phyloP scores from a whole-genome alignment of 2,329 filamentous ascomycete species.

The Diaporthe aspalathi region DNA sequence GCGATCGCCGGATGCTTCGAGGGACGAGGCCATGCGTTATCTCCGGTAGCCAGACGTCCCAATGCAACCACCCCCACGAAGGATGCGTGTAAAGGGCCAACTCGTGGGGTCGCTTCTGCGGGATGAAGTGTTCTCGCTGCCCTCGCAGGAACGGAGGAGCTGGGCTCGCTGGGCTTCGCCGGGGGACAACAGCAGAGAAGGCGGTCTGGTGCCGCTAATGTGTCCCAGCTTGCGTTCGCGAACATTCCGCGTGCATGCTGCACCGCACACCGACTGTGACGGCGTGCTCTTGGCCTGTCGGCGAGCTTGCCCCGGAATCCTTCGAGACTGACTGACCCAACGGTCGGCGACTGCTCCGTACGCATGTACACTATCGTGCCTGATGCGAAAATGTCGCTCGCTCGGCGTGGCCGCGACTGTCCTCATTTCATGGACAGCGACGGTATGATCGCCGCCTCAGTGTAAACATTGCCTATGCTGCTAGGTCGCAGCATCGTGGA shows the following conservation, averaged over 20 bases:
- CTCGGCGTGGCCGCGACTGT: slow-evolving; percentile 37
- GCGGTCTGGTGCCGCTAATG: slow-evolving; percentile 33
- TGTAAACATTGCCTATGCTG: slow-evolving; percentile 26
- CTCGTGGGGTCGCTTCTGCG: slow-evolving; percentile 29
- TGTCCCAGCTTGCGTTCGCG: slow-evolving; percentile 22
- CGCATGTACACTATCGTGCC: too few species aligned
- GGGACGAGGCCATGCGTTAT: slow-evolving; percentile 22
- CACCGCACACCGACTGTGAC: slow-evolving; percentile 18
- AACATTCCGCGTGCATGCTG: slow-evolving; percentile 12
- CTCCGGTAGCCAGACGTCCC: slow-evolving; percentile 18
- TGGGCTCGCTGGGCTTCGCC: neutral
- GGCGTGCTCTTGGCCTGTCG: slow-evolving; percentile 4
- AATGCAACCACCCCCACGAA: slow-evolving; percentile 32
- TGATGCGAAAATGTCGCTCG: slow-evolving; percentile 22
- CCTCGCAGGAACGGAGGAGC: slow-evolving; percentile 29
- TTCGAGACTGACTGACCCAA: neutral
- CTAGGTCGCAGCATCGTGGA: slow-evolving; percentile 36
- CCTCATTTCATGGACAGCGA: slow-evolving; percentile 27
- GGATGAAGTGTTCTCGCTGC: slow-evolving; percentile 29
- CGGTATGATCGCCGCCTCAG: slow-evolving; percentile 34
- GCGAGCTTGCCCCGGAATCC: slow-evolving; percentile 16
- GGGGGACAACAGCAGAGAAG: slow-evolving; percentile 11
- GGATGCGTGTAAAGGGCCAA: slow-evolving; percentile 24
- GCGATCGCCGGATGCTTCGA: slow-evolving; percentile 30
- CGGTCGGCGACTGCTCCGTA: neutral